Conservation (phyloP, 2,329 filamentous ascomycete genomes). For the Calycina marina region DNA sequence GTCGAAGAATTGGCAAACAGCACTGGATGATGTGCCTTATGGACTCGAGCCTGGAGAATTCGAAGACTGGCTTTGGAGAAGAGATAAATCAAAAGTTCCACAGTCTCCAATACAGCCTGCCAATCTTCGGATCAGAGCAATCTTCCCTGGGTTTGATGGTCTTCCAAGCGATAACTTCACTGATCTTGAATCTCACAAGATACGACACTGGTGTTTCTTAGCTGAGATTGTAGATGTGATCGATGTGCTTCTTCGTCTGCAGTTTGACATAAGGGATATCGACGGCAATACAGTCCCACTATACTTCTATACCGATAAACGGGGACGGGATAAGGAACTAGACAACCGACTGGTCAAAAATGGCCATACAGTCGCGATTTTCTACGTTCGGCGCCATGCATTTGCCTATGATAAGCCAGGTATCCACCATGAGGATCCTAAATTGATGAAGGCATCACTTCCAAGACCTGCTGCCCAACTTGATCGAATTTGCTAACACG, state of each 20-base stretch:
- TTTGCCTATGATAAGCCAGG: slow-evolving; percentile 3
- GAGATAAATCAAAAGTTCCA: slow-evolving; percentile 5
- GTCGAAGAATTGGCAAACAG: slow-evolving; percentile 9
- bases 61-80: slow-evolving; percentile 11
- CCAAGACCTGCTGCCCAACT: neutral
- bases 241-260: slow-evolving; percentile 10
- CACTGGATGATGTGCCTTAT: slow-evolving; percentile 6
- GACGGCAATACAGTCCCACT: slow-evolving; percentile 14
- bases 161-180: slow-evolving; percentile 7
- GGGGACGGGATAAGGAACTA: slow-evolving; percentile 15
- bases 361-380: slow-evolving; percentile 8
- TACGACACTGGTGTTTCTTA: slow-evolving; percentile 8
- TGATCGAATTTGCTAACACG: slow-evolving; percentile 3
- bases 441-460: slow-evolving; percentile 6
- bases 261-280: slow-evolving; percentile 16
- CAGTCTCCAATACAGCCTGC: slow-evolving; percentile 4
- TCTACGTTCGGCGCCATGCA: slow-evolving; percentile 5
- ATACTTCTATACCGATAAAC: slow-evolving; percentile 17
- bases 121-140: slow-evolving; percentile 8
- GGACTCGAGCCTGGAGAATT: slow-evolving; percentile 7
- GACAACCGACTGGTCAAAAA: slow-evolving; percentile 6
- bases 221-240: slow-evolving; percentile 11
- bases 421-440: slow-evolving; percentile 7
- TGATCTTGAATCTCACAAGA: slow-evolving; percentile 6
- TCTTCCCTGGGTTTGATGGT: slow-evolving; percentile 10